phyloP scores from a whole-genome alignment of 2,329 filamentous ascomycete genomes.

The Chrysoporthe cubensis region DNA sequence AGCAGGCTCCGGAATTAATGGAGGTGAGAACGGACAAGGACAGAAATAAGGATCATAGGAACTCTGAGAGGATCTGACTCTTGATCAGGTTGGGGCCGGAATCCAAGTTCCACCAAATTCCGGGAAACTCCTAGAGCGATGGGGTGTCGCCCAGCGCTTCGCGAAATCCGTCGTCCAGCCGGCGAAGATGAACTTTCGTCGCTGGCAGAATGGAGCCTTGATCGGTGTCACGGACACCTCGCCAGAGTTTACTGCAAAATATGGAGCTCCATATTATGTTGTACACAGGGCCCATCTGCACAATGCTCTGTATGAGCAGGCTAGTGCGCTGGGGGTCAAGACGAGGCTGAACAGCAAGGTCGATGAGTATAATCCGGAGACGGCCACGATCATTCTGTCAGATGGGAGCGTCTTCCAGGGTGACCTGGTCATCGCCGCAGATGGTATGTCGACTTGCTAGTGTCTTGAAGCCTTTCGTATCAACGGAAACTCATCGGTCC shows the following conservation, averaged over 20 bases:
- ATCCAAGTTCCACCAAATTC: slow-evolving; percentile 47
- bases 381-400: slow-evolving; percentile 31
- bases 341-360: slow-evolving; percentile 33
- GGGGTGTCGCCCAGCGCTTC: slow-evolving; percentile 38
- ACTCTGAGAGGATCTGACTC: not conserved
- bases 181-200: slow-evolving; percentile 39
- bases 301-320: slow-evolving; percentile 34
- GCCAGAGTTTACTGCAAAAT: slow-evolving; percentile 38
- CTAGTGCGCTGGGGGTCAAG: slow-evolving; percentile 35
- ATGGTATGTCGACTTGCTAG: slow-evolving; percentile 33
- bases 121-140: slow-evolving; percentile 36
- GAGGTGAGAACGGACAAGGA: slow-evolving; percentile 39
- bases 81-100: slow-evolving; percentile 40
- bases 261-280: slow-evolving; percentile 37
- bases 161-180: slow-evolving; percentile 37
- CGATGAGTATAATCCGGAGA: slow-evolving; percentile 31
- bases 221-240: slow-evolving; percentile 41
- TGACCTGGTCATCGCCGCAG: slow-evolving; percentile 43
- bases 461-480: not conserved
- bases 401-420: slow-evolving; percentile 34
- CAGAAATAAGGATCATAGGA: not conserved
- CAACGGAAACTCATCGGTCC: not conserved
- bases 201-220: slow-evolving; percentile 39
- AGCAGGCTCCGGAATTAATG: slow-evolving; percentile 43
- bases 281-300: slow-evolving; percentile 41